phyloP scores from a whole-genome alignment of 140 eudicot genomes.

The Anethum foeniculum region DNA sequence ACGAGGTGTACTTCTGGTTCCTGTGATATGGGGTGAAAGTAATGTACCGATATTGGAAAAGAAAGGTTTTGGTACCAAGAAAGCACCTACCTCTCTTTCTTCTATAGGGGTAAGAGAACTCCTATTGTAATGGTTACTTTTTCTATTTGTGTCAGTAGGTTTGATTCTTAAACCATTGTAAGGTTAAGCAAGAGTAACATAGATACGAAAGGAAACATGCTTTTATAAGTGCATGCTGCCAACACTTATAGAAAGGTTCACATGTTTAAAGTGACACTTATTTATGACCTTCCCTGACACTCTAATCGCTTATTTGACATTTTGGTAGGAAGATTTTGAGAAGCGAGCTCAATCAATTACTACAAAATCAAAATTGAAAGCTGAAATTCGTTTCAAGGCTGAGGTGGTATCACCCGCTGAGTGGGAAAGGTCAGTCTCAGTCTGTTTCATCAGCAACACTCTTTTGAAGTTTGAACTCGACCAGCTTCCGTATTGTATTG shows the following conservation, averaged over 20 bases:
- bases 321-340: slow-evolving; percentile 83
- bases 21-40: slow-evolving; percentile 73
- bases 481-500: not conserved
- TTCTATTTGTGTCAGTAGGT: not conserved
- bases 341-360: slow-evolving; percentile 72
- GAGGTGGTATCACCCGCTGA: slow-evolving; percentile 80
- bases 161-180: not conserved
- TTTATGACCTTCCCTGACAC: slow-evolving; percentile 6
- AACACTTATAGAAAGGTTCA: not conserved
- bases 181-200: not conserved
- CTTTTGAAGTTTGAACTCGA: not conserved
- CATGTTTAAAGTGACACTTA: not conserved
- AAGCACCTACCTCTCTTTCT: slow-evolving; percentile 76
- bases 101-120: slow-evolving; percentile 72
- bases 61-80: slow-evolving; percentile 79
- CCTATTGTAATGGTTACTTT: not conserved
- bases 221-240: not conserved
- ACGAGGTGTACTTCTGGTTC: slow-evolving; percentile 88
- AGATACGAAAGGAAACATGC: not conserved
- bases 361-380: slow-evolving; percentile 69
- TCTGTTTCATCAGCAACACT: not conserved
- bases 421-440: slow-evolving; percentile 85
- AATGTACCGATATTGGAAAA: slow-evolving; percentile 40
- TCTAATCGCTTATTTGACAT: slow-evolving; percentile 17
- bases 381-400: slow-evolving; percentile 86